A percentile compares a stretch with the other conserved stretches of the same genome.
phyloP scores from a whole-genome alignment of 202 grass and related monocot genomes.

The Carex arenaria region DNA sequence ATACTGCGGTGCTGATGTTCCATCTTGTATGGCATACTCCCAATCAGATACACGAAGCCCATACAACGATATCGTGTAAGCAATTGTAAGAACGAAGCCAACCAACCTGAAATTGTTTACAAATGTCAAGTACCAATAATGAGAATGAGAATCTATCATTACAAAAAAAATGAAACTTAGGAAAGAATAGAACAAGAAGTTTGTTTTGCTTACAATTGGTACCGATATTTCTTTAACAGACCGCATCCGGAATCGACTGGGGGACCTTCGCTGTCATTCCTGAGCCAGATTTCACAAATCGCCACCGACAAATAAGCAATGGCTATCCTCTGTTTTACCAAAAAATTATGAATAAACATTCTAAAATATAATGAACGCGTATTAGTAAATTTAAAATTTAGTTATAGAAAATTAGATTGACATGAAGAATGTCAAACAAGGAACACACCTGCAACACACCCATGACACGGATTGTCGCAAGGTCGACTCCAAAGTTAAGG shows the following conservation, averaged over 20 bases:
- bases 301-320: slow-evolving; percentile 81
- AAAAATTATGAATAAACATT: neutral
- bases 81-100: slow-evolving; percentile 41
- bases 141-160: slow-evolving; percentile 2
- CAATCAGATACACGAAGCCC: slow-evolving; percentile 52
- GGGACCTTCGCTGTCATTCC: slow-evolving; percentile 33
- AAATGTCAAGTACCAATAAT: neutral
- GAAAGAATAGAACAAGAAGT: neutral
- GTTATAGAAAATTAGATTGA: neutral
- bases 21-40: slow-evolving; percentile 36
- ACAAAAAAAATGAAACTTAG: neutral
- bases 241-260: slow-evolving; percentile 47
- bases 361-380: neutral
- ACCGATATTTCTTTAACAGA: slow-evolving; percentile 70
- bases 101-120: slow-evolving; percentile 31
- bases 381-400: neutral
- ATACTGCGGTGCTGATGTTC: slow-evolving; percentile 6
- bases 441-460: slow-evolving; percentile 79
- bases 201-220: slow-evolving; percentile 60
- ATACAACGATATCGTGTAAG: slow-evolving; percentile 49
- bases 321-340: slow-evolving; percentile 69
- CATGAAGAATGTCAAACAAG: neutral
- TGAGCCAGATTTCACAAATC: slow-evolving; percentile 96
- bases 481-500: slow-evolving; percentile 69
- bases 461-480: slow-evolving; percentile 73